phyloP scores from a whole-genome alignment of 1,284 basidiomycete genomes.

The Cystobasidium slooffiae region DNA sequence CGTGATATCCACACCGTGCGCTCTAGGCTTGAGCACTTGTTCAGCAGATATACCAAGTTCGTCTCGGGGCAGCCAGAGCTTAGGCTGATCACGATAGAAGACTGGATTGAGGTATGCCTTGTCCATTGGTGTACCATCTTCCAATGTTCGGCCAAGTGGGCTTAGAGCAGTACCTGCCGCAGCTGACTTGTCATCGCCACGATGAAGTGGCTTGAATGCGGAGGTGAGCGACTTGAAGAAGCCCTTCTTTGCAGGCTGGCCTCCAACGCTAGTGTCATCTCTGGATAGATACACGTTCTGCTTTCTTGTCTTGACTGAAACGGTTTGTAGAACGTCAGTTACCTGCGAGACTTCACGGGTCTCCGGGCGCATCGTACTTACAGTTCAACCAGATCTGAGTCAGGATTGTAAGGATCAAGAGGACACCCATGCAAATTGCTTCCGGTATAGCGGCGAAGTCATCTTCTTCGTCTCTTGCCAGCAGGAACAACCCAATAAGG shows the following conservation, averaged over 20 bases:
- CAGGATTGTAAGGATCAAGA: constrained; percentile 71
- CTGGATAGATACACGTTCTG: constrained; percentile 24
- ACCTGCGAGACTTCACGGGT: neutral
- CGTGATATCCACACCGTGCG: constrained; percentile 26
- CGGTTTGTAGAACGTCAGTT: too few species aligned
- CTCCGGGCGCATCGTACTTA: neutral
- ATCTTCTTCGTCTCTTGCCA: constrained; percentile 65
- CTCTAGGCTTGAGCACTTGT: constrained; percentile 10
- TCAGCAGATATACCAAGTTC: constrained; percentile 24
- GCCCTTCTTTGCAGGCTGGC: neutral
- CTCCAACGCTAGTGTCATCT: neutral
- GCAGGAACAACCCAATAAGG: constrained; percentile 84
- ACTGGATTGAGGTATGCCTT: constrained; percentile 16
- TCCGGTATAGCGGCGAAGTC: constrained; percentile 69
- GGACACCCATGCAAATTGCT: constrained; percentile 70
- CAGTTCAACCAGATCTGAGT: constrained; percentile 54
- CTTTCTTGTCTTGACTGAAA: constrained; percentile 14
- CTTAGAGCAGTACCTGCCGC: neutral
- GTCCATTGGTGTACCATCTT: constrained; percentile 16
- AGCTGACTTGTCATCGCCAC: neutral
- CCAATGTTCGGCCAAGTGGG: neutral
- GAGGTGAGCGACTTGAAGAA: neutral
- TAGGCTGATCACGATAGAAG: constrained; percentile 31
- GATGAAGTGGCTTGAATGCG: neutral
- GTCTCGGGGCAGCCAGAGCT: constrained; percentile 34